Evolutionary conservation across 2,329 filamentous ascomycete species (phyloP), one percentile per base, ranked within the genome.

Genomic region (Rutstroemia sydowiana): DNA sequence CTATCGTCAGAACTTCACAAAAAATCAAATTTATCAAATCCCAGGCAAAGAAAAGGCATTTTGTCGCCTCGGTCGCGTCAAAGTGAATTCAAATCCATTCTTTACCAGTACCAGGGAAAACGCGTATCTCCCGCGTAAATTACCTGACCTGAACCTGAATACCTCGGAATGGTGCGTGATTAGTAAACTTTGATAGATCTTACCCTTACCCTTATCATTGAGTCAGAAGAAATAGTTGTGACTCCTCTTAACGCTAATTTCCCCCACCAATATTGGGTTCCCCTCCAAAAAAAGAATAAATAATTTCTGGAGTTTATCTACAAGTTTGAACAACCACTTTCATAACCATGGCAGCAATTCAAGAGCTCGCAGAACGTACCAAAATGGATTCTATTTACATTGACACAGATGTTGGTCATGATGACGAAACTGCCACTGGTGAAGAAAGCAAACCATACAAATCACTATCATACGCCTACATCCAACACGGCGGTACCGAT

Each of bases 381-480:
- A 77, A 75, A 68, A 65, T 68, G 61, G 66, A 69, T 14, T 73
- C 69, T 51, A 76, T 87, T 68, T 89, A 91, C 73, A 78, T 95
- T 66, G 89, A 95, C 74, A 86, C 89, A 66, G 86, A 89, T 62
- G 76, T 76, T 60, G 90, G 90, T 63, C 73, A 77, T 61, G 90
- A 93, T 71, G 81, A 86, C 52, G 67, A 79, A 60, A 67, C 76
- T 54, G 79, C 82, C 58, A 74, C 79, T 60, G 89, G 89, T 65
- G 78, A 83, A 59, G 80, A 91, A 69, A 71, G 76, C 56, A 78
- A 82, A 60, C 89, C 90, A 45, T 95, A 84, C 80, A 92, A 95
- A 75, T 82, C 85, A 37, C 79, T 95, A 39, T 75, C 85, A 59
- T 83, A 83, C 66, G 90, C 88, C 58, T 87, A 88, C 70, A 77